Evolutionary conservation across 805 yeast species (phyloP).

Genomic region (Saccharomycopsis guyanensis): DNA sequence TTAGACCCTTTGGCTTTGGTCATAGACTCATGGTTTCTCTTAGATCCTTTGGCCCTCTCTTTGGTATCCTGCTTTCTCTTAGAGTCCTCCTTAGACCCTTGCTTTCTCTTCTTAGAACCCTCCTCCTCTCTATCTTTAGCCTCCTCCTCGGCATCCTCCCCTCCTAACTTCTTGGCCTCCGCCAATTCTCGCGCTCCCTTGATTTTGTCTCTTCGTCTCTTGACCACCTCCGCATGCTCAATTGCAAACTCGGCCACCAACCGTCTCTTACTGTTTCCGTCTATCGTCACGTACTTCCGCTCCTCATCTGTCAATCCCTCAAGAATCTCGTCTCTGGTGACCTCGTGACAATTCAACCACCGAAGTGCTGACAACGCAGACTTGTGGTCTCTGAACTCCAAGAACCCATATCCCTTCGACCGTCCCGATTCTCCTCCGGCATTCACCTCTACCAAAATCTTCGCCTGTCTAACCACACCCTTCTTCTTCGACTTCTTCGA

Average conservation of each 20-base stretch:
- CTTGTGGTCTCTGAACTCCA: constrained; percentile 88
- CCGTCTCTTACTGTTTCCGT: constrained; percentile 46
- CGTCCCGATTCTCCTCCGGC: constrained; percentile 83
- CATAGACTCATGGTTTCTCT: too few relatives aligned
- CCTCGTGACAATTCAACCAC: constrained; percentile 93
- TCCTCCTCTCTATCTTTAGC: constrained; percentile 21
- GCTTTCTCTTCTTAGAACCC: constrained; percentile 16
- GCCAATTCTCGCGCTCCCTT: constrained; percentile 33
- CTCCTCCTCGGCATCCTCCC: constrained; percentile 25
- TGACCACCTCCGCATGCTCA: constrained; percentile 89
- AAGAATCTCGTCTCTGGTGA: constrained; percentile 57
- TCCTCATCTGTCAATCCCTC: constrained; percentile 71
- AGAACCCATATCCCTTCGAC: constrained; percentile 93
- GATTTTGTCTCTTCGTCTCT: constrained; percentile 74
- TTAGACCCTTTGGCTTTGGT: too few relatives aligned
- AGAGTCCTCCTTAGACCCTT: constrained; percentile 21
- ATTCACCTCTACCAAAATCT: constrained; percentile 86
- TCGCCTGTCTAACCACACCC: constrained; percentile 92
- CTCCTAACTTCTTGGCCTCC: constrained; percentile 26
- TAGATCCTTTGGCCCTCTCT: too few relatives aligned
- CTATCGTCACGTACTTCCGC: constrained; percentile 30
- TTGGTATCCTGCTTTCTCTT: too few relatives aligned
- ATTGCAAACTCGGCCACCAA: constrained; percentile 92
- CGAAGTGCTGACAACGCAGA: constrained; percentile 92
- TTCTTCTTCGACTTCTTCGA: constrained; percentile 60